Percentiles rank a stretch among this genome's conserved stretches.
These are phyloP conservation scores for Hymenoscyphus occultus DNA, from an alignment of 2,329 filamentous ascomycete species.

Conservation along the genomic window DNA sequence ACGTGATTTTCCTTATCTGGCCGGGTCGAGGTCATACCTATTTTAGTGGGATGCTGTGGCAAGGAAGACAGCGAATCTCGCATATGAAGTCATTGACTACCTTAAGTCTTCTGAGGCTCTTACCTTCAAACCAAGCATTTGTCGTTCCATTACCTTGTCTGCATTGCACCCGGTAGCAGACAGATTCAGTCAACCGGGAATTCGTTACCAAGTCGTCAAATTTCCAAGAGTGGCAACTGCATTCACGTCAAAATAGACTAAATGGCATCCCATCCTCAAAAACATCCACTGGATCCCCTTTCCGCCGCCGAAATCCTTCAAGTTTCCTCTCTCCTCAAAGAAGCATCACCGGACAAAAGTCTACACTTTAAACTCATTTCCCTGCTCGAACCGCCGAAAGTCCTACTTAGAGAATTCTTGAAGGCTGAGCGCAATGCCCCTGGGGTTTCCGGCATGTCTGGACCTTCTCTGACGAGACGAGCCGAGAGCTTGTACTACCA, in stretches of 20 bases:
- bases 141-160: too few relatives aligned
- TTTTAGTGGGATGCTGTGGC: too few relatives aligned
- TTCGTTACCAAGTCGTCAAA: too few relatives aligned
- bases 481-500: conserved; percentile 27
- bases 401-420: conserved; percentile 21
- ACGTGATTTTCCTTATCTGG: not conserved
- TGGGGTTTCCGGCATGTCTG: not conserved
- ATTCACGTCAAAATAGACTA: too few relatives aligned
- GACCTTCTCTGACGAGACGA: conserved; percentile 14
- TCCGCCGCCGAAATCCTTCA: conserved; percentile 23
- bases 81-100: not conserved
- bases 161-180: too few relatives aligned
- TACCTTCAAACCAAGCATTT: too few relatives aligned
- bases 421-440: conserved; percentile 22
- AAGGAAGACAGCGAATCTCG: not conserved
- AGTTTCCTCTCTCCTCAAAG: conserved; percentile 24
- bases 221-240: too few relatives aligned
- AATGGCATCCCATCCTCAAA: conserved; percentile 7
- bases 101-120: too few relatives aligned
- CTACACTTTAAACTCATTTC: conserved; percentile 30
- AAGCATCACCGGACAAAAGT: conserved; percentile 16
- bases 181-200: too few relatives aligned
- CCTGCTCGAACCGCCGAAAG: conserved; percentile 29
- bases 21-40: not conserved
- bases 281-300: conserved; percentile 28